Conservation (phyloP, 2,329 filamentous ascomycete genomes). For the Microdochium trichocladiopsis region DNA sequence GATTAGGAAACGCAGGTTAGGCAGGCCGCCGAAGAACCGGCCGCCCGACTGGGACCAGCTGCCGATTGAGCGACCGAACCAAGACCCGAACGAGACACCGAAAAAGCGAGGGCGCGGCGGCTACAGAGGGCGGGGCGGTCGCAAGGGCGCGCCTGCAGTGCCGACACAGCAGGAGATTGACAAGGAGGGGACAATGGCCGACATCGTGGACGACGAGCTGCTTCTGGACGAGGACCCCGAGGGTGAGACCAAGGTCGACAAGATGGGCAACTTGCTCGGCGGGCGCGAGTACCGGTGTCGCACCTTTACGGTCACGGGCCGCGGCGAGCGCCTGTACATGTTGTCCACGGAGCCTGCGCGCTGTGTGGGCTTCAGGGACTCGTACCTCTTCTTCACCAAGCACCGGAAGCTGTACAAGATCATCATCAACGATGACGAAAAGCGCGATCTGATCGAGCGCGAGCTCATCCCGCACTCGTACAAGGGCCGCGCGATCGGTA, state of each 20-base stretch:
- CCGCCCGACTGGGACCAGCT: constrained; percentile 71
- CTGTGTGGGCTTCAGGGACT: constrained; percentile 95
- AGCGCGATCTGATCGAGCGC: constrained; percentile 90
- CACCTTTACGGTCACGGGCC: constrained; percentile 83
- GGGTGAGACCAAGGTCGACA: constrained; percentile 91
- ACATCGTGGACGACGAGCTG: constrained; percentile 88
- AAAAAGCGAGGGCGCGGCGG: constrained; percentile 61
- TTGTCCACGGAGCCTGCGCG: constrained; percentile 94
- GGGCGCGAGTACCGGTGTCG: constrained; percentile 91
- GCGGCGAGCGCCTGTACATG: constrained; percentile 90
- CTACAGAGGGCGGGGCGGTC: constrained; percentile 62
- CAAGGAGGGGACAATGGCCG: constrained; percentile 86
- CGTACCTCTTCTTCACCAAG: constrained; percentile 98
- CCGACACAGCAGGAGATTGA: constrained; percentile 84
- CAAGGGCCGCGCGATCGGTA: constrained; percentile 94
- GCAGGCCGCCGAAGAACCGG: constrained; percentile 77
- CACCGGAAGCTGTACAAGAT: constrained; percentile 96
- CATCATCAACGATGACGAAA: constrained; percentile 95
- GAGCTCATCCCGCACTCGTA: constrained; percentile 97
- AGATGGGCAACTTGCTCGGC: constrained; percentile 72
- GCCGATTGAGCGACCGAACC: constrained; percentile 43
- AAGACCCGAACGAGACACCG: constrained; percentile 48
- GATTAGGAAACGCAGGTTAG: constrained; percentile 71
- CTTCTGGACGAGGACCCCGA: constrained; percentile 79
- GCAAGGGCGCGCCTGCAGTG: constrained; percentile 60